These are phyloP conservation scores for Globisporangium yorkense DNA, from an alignment of 352 stramenopile genomes.

Conservation along the genomic window DNA sequence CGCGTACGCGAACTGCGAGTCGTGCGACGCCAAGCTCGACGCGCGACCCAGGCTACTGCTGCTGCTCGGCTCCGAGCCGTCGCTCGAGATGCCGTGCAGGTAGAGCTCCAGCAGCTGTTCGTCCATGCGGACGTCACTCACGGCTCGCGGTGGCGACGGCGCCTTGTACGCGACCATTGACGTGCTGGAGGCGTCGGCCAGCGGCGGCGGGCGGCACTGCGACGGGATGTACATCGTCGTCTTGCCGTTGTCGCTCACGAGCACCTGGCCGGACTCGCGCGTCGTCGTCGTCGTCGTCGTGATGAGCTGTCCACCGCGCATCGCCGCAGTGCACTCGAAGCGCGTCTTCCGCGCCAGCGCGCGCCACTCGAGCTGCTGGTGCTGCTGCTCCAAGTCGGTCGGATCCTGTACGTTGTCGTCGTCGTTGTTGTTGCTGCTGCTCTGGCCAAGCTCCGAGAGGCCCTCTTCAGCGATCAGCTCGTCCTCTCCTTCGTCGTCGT, in stretches of 20 bases:
- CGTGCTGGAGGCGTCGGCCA: background rate
- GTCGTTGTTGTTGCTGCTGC: background rate
- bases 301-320: constrained; percentile 1
- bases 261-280: constrained; percentile 14
- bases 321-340: constrained; percentile 22
- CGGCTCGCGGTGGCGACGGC: background rate
- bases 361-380: constrained; percentile 10
- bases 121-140: constrained; percentile 35
- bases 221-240: constrained; percentile 50
- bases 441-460: background rate
- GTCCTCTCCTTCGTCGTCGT: constrained; percentile 4
- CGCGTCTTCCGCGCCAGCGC: constrained; percentile 14
- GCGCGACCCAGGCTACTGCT: background rate
- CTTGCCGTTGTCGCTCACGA: constrained; percentile 30
- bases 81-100: constrained; percentile 42
- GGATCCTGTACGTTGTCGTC: constrained; percentile 13
- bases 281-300: background rate
- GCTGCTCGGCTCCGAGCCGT: constrained; percentile 5
- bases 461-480: background rate
- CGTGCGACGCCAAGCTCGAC: constrained; percentile 19
- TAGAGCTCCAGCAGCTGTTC: constrained; percentile 59
- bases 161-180: constrained; percentile 1
- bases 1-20: constrained; percentile 19
- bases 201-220: constrained; percentile 7
- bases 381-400: constrained; percentile 8